A percentile compares a stretch with the other conserved stretches of the same genome.
phyloP scores from a whole-genome alignment of 805 yeast genomes.

The Hyphopichia homilentoma region DNA sequence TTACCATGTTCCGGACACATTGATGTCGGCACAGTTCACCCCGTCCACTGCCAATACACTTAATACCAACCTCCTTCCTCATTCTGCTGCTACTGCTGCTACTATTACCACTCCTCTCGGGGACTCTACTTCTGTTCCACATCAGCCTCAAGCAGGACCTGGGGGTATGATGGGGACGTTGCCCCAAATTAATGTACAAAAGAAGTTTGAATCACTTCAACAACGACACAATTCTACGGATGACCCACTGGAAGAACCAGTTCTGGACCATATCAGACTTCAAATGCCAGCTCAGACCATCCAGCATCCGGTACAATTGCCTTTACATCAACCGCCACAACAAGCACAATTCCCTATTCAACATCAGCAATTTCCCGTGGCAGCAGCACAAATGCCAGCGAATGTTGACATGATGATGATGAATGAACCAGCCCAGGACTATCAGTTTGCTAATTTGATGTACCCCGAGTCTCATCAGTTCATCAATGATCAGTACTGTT shows the following conservation, averaged over 20 bases:
- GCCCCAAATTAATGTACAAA: slow-evolving; percentile 16
- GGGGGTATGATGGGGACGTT: slow-evolving; percentile 3
- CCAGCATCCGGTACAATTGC: background rate
- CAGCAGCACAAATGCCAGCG: slow-evolving; percentile 2
- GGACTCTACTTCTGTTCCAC: slow-evolving; percentile 1
- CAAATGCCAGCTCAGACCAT: slow-evolving; percentile 1
- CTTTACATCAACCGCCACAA: slow-evolving; percentile 4
- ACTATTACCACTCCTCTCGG: background rate
- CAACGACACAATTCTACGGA: too few species aligned
- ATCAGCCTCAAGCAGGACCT: too few species aligned
- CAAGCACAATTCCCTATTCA: slow-evolving; percentile 4
- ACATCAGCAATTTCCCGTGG: slow-evolving; percentile 1
- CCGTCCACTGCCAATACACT: slow-evolving; percentile 2
- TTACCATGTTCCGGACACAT: background rate
- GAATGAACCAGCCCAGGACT: slow-evolving; percentile 7
- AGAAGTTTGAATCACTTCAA: slow-evolving; percentile 19
- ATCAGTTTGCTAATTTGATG: slow-evolving; percentile 6
- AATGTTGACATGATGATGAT: slow-evolving; percentile 6
- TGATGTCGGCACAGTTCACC: background rate
- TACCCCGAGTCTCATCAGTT: slow-evolving; percentile 7
- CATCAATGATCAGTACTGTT: slow-evolving; percentile 4
- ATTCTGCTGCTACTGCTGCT: slow-evolving; percentile 1
- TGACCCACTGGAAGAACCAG: too few species aligned
- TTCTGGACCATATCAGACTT: slow-evolving; percentile 1
- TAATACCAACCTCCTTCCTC: background rate